Conservation (phyloP, 768 basidiomycete species). For the Tylopilus sp. region DNA sequence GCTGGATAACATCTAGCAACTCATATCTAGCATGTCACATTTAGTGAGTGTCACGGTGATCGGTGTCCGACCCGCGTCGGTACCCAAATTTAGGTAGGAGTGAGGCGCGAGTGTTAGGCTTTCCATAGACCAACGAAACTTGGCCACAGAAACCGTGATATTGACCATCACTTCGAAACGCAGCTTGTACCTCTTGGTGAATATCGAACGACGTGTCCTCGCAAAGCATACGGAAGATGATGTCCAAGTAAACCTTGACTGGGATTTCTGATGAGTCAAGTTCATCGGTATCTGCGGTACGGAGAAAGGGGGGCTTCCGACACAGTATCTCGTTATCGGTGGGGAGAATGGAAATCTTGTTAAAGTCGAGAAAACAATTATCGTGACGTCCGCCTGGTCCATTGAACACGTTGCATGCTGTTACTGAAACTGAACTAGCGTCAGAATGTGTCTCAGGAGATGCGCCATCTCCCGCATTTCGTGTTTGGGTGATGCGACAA, state of each 20-base stretch:
- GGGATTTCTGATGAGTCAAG: constrained; percentile 26
- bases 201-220: constrained; percentile 63
- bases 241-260: constrained; percentile 50
- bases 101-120: too few species aligned
- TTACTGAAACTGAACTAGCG: constrained; percentile 13
- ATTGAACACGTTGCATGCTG: constrained; percentile 13
- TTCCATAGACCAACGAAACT: too few species aligned
- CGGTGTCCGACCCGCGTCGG: too few species aligned
- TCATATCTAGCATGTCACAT: too few species aligned
- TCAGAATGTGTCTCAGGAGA: constrained; percentile 41
- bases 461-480: constrained; percentile 33
- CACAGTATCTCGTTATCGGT: constrained; percentile 56
- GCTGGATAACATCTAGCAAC: too few species aligned
- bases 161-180: too few species aligned
- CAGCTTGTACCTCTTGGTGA: constrained; percentile 48
- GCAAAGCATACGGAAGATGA: constrained; percentile 59
- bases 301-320: constrained; percentile 46
- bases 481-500: constrained; percentile 21
- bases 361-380: constrained; percentile 60
- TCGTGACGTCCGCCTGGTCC: constrained; percentile 65
- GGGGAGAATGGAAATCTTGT: constrained; percentile 55
- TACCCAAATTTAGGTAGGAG: too few species aligned
- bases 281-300: constrained; percentile 29
- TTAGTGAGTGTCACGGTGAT: too few species aligned
- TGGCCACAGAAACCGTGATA: too few species aligned